phyloP scores from a whole-genome alignment of 495 filamentous ascomycete genomes.

The Apiosordaria backusii region DNA sequence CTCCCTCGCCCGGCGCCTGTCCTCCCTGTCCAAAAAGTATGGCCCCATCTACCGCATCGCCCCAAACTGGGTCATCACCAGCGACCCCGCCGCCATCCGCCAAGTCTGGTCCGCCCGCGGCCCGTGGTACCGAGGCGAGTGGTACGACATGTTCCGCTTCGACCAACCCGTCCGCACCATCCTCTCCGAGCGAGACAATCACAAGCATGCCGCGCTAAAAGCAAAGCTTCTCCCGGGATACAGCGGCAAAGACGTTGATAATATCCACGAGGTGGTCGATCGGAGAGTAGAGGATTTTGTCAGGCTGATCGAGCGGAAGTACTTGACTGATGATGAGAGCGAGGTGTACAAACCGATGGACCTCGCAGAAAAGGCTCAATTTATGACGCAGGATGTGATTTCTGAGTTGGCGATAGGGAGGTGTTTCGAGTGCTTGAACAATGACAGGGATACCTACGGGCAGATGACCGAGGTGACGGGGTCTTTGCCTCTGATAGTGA shows the following conservation, averaged over 20 bases:
- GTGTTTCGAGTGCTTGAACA: slow-evolving; percentile 43
- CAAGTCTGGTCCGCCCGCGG: slow-evolving; percentile 38
- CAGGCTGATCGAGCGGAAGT: slow-evolving; percentile 35
- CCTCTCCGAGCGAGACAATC: slow-evolving; percentile 22
- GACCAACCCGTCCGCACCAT: slow-evolving; percentile 16
- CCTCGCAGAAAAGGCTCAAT: slow-evolving; percentile 41
- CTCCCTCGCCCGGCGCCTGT: slow-evolving; percentile 8
- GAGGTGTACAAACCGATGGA: slow-evolving; percentile 34
- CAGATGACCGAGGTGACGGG: slow-evolving; percentile 43
- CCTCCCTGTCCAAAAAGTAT: slow-evolving; percentile 20
- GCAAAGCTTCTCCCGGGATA: slow-evolving; percentile 20
- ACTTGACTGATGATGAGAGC: slow-evolving; percentile 35
- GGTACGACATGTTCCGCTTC: slow-evolving; percentile 40
- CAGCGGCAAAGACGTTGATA: slow-evolving; percentile 17
- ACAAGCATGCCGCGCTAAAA: slow-evolving; percentile 17
- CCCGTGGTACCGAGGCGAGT: slow-evolving; percentile 31
- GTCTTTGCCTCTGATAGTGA: slow-evolving; percentile 28
- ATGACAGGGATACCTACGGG: slow-evolving; percentile 46
- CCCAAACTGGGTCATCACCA: slow-evolving; percentile 37
- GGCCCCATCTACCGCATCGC: slow-evolving; percentile 32
- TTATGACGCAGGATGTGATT: slow-evolving; percentile 51
- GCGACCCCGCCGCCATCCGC: slow-evolving; percentile 38
- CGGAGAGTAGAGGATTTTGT: slow-evolving; percentile 45
- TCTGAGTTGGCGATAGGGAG: slow-evolving; percentile 50
- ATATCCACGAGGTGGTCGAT: slow-evolving; percentile 24